A percentile compares a stretch with the other conserved stretches of the same genome.
Evolutionary conservation across 495 filamentous ascomycete genomes (phyloP).

Genomic region (Pyrenula aspistea): DNA sequence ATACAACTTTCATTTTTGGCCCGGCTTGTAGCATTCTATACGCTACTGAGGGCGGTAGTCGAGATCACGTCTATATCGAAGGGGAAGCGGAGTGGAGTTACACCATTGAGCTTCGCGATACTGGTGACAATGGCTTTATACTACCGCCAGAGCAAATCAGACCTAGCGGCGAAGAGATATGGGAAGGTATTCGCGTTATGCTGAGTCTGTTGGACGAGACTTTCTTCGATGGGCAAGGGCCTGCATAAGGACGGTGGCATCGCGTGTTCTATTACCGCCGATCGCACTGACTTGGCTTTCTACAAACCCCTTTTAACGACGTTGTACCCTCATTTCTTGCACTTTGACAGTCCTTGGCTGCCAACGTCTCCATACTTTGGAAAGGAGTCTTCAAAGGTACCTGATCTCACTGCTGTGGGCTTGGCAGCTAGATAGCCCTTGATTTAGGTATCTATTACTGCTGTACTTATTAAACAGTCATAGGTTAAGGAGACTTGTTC

Average conservation of each 20-base stretch:
- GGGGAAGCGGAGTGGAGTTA: slow-evolving; percentile 37
- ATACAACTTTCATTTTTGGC: slow-evolving; percentile 20
- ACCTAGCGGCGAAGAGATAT: slow-evolving; percentile 37
- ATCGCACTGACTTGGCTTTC: too few relatives aligned
- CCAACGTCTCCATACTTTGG: too few relatives aligned
- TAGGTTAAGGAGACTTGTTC: too few relatives aligned
- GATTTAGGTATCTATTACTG: too few relatives aligned
- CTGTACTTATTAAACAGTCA: too few relatives aligned
- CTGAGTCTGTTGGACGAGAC: slow-evolving; percentile 24
- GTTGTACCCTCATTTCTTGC: too few relatives aligned
- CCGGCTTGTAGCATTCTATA: slow-evolving; percentile 46
- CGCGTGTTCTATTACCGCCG: too few relatives aligned
- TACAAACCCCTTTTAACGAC: too few relatives aligned
- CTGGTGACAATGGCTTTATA: slow-evolving; percentile 37
- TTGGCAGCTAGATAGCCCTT: too few relatives aligned
- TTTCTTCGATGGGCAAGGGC: neutral
- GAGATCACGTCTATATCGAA: slow-evolving; percentile 42
- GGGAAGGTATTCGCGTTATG: slow-evolving; percentile 39
- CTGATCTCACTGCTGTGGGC: too few relatives aligned
- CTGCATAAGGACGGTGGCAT: neutral
- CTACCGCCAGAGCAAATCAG: slow-evolving; percentile 42
- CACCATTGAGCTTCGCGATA: slow-evolving; percentile 41
- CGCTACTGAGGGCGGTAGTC: slow-evolving; percentile 35
- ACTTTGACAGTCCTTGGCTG: too few relatives aligned
- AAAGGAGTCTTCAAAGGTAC: too few relatives aligned